Evolutionary conservation across 257 asterid genomes (phyloP).

Genomic region (Datura wrightii): DNA sequence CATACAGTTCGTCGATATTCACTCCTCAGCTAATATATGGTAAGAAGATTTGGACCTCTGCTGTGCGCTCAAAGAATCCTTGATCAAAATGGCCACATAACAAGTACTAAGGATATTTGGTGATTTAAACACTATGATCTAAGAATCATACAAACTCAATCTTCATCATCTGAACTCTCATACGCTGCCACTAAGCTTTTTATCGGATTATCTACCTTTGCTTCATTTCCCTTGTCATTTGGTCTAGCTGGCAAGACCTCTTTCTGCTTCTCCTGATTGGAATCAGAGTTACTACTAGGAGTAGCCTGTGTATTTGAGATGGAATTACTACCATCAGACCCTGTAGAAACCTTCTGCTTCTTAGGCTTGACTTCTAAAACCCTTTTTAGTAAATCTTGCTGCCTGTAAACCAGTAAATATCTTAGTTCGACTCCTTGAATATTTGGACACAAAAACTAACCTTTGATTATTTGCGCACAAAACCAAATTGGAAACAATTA

Average conservation of each 20-base stretch:
- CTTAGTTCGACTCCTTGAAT: background rate
- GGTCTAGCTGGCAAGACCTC: conserved; percentile 40
- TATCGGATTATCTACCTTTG: conserved; percentile 68
- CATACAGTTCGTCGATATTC: background rate
- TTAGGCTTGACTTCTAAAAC: conserved; percentile 93
- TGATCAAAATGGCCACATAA: background rate
- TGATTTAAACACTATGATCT: background rate
- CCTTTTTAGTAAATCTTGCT: conserved; percentile 88
- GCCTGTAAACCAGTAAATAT: conserved; percentile 53
- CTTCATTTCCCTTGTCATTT: conserved; percentile 38
- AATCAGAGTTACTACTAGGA: conserved; percentile 37
- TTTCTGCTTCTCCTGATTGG: conserved; percentile 35
- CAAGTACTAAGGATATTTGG: background rate
- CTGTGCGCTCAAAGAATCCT: background rate
- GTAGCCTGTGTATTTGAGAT: conserved; percentile 42
- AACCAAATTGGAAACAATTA: background rate
- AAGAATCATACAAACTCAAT: background rate
- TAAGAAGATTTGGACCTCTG: background rate
- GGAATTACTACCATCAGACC: conserved; percentile 44
- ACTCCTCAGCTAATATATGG: background rate
- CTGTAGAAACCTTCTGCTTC: conserved; percentile 54
- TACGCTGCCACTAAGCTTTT: conserved; percentile 75
- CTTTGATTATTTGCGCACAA: background rate
- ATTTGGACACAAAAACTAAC: background rate
- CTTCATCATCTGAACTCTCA: conserved; percentile 83